Evolutionary conservation across 73 alveolate species (phyloP).

Genomic region (Paramecium tetraurelia): DNA sequence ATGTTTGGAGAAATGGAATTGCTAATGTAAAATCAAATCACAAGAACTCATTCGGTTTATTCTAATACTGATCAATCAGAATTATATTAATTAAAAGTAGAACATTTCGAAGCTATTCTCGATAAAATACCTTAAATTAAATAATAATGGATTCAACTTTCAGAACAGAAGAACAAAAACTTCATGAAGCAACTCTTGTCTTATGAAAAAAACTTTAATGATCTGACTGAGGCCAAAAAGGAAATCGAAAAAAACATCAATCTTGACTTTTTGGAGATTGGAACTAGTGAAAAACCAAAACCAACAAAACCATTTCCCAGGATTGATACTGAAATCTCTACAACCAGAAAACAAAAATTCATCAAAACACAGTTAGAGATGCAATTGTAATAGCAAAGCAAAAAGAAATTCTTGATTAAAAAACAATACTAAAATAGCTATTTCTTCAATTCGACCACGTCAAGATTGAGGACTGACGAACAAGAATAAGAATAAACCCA

Average conservation of each 20-base stretch:
- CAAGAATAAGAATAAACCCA: neutral
- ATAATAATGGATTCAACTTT: neutral
- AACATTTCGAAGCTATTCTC: neutral
- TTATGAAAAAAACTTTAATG: constrained; percentile 38
- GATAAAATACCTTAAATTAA: neutral
- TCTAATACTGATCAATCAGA: constrained; percentile 39
- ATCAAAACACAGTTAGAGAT: neutral
- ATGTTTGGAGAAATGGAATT: constrained; percentile 52
- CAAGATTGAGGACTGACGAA: neutral
- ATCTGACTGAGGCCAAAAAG: neutral
- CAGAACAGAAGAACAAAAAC: neutral
- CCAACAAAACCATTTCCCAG: neutral
- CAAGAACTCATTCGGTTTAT: constrained; percentile 6
- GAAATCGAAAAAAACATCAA: constrained; percentile 5
- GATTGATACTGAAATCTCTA: neutral
- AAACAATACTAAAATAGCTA: neutral
- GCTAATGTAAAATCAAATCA: neutral
- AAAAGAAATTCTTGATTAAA: neutral
- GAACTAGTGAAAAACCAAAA: constrained; percentile 2
- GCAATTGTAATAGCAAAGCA: neutral
- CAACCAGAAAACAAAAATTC: neutral
- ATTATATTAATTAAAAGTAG: neutral
- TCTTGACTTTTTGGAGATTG: neutral
- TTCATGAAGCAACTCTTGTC: neutral
- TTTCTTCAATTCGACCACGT: neutral